Percentiles rank a stretch among this genome's conserved stretches.
Conservation (phyloP, 352 stramenopile genomes). For the Globisporangium splendens region DNA sequence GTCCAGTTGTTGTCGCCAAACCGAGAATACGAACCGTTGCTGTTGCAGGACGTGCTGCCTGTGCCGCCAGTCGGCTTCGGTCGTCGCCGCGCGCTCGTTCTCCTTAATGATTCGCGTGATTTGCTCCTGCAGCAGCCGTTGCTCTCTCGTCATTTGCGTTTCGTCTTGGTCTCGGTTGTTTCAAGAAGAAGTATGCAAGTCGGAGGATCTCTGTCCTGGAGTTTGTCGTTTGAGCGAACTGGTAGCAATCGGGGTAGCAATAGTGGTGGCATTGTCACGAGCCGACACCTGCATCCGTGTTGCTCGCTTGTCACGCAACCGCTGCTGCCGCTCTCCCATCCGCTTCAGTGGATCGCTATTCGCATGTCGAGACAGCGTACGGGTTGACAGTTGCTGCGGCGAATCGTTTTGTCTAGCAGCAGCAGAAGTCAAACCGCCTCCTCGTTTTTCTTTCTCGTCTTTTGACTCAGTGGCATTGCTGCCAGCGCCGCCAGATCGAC, state of each 20-base stretch:
- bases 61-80: conserved; percentile 2
- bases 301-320: conserved; percentile 21
- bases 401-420: no score
- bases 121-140: conserved; percentile 27
- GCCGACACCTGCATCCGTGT: conserved; percentile 2
- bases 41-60: neutral
- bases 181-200: no score
- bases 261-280: no score
- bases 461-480: no score
- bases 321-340: conserved; percentile 37
- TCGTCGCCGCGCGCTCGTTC: conserved; percentile 7
- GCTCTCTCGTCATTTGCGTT: conserved; percentile 10
- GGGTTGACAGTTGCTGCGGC: no score
- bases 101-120: conserved; percentile 28
- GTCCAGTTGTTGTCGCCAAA: conserved; percentile 4
- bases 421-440: no score
- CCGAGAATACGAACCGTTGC: neutral
- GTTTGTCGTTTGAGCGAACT: conserved; percentile 2
- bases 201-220: no score
- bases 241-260: no score
- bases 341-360: conserved; percentile 10
- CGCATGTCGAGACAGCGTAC: neutral
- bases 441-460: no score
- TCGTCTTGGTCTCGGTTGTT: conserved; percentile 12
- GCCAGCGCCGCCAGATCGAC: no score